A percentile compares a stretch with the other conserved stretches of the same genome.
phyloP scores from a whole-genome alignment of 768 basidiomycete species.

The Tulasnella sp. region DNA sequence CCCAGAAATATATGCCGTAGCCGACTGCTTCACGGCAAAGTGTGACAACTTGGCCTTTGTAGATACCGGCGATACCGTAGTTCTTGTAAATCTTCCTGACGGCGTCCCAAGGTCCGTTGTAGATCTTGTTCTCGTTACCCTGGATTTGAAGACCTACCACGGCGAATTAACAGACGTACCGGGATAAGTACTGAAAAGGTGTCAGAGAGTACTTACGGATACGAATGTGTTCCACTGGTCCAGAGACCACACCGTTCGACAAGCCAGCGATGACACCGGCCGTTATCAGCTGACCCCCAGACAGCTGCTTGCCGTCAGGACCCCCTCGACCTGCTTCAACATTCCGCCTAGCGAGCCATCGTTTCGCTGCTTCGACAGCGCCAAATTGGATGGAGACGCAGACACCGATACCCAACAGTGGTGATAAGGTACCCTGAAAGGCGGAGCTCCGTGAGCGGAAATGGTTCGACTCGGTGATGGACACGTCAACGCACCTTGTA shows the following conservation, averaged over 20 bases:
- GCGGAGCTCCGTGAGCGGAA: not conserved
- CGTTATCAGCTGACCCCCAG: constrained; percentile 60
- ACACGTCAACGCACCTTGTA: constrained; percentile 66
- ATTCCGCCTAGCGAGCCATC: constrained; percentile 68
- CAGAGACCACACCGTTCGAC: constrained; percentile 88
- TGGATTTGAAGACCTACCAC: constrained; percentile 83
- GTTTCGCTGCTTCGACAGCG: constrained; percentile 80
- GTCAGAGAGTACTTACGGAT: constrained; percentile 60
- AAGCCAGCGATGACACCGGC: constrained; percentile 84
- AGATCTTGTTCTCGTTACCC: constrained; percentile 67
- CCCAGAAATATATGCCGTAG: constrained; percentile 85
- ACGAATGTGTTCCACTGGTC: constrained; percentile 96
- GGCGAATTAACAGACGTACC: not conserved
- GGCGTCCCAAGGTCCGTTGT: constrained; percentile 83
- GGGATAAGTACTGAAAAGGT: not conserved
- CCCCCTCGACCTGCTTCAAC: constrained; percentile 57
- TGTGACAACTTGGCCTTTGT: constrained; percentile 89
- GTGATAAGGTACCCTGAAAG: constrained; percentile 78
- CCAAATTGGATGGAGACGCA: constrained; percentile 97
- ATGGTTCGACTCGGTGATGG: not conserved
- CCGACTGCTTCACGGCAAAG: constrained; percentile 77
- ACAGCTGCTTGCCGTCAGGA: constrained; percentile 57
- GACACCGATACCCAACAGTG: constrained; percentile 84
- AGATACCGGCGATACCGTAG: constrained; percentile 79
- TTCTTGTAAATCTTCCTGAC: constrained; percentile 73